Conservation (phyloP, 352 stramenopile genomes). For the Pythium brachiatum region DNA sequence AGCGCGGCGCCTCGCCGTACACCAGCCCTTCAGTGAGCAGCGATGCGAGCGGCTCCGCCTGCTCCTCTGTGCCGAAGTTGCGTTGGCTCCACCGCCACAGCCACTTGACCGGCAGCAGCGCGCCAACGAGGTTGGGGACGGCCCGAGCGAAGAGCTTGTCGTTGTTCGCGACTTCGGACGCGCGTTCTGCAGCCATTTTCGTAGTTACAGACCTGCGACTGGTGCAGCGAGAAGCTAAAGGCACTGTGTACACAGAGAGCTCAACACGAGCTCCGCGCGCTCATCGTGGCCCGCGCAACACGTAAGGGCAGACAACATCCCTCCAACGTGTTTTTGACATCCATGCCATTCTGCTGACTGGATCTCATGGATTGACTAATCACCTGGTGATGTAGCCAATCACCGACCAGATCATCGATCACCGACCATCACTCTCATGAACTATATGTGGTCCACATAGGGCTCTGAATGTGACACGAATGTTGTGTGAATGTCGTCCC, state of each 20-base stretch:
- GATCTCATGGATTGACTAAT: not conserved
- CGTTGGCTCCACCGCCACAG: constrained; percentile 11
- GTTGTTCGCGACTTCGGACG: not conserved
- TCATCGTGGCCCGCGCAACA: not conserved
- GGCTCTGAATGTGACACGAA: not conserved
- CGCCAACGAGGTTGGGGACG: not conserved
- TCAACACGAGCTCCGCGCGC: not conserved
- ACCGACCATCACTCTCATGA: not conserved
- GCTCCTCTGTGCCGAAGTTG: constrained; percentile 2
- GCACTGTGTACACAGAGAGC: not conserved
- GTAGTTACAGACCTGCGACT: not conserved
- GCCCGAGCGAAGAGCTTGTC: constrained; percentile 5
- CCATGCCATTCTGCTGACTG: not conserved
- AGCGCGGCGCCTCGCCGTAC: constrained; percentile 12
- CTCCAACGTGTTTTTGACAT: not conserved
- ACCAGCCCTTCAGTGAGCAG: not conserved
- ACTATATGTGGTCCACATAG: constrained; percentile 3
- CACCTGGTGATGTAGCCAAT: not conserved
- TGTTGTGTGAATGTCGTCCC: constrained; percentile 15
- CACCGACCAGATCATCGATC: not conserved
- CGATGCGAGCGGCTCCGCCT: not conserved
- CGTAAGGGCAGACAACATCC: not conserved
- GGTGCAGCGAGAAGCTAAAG: not conserved
- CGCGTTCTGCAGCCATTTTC: not conserved
- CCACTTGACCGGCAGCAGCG: constrained; percentile 7